These are phyloP conservation scores for Paecilomyces variotii DNA, from an alignment of 2,329 filamentous ascomycete genomes.

Conservation along the genomic window DNA sequence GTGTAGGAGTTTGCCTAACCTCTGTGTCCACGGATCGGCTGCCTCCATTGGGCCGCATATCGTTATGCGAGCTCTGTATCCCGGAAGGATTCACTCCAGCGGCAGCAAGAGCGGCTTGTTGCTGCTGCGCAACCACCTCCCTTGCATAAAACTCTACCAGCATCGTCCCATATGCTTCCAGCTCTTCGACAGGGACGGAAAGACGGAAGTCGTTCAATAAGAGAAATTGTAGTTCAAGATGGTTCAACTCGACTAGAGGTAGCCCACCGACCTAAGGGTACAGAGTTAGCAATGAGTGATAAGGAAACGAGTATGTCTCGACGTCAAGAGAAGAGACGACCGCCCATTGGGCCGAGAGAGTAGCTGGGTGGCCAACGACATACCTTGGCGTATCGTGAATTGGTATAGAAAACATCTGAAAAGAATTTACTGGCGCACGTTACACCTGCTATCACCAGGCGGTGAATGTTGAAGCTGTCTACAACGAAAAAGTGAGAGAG, in stretches of 20 bases:
- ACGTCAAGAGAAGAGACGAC: too few species aligned
- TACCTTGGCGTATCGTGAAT: constrained; percentile 98
- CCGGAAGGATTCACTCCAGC: constrained; percentile 10
- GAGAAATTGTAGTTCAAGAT: constrained; percentile 91
- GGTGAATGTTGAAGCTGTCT: constrained; percentile 98
- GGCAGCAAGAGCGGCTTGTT: constrained; percentile 10
- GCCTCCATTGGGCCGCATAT: constrained; percentile 23
- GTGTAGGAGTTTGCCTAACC: constrained; percentile 26
- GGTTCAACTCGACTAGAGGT: constrained; percentile 85
- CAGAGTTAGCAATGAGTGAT: constrained; percentile 9
- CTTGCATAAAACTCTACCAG: constrained; percentile 94
- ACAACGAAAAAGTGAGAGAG: constrained; percentile 79
- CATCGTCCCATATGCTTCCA: constrained; percentile 97
- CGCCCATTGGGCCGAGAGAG: neutral
- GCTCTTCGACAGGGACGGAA: constrained; percentile 84
- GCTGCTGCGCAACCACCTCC: constrained; percentile 66
- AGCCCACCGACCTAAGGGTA: constrained; percentile 74
- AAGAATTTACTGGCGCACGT: constrained; percentile 99
- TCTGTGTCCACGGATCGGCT: constrained; percentile 13
- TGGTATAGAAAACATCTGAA: constrained; percentile 97
- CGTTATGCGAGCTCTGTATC: constrained; percentile 14
- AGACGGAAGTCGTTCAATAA: constrained; percentile 93
- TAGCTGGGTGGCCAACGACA: constrained; percentile 16
- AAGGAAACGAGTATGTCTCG: neutral
- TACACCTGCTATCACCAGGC: constrained; percentile 90